phyloP scores from a whole-genome alignment of 2,329 filamentous ascomycete genomes.

The Beauveria sp. region DNA sequence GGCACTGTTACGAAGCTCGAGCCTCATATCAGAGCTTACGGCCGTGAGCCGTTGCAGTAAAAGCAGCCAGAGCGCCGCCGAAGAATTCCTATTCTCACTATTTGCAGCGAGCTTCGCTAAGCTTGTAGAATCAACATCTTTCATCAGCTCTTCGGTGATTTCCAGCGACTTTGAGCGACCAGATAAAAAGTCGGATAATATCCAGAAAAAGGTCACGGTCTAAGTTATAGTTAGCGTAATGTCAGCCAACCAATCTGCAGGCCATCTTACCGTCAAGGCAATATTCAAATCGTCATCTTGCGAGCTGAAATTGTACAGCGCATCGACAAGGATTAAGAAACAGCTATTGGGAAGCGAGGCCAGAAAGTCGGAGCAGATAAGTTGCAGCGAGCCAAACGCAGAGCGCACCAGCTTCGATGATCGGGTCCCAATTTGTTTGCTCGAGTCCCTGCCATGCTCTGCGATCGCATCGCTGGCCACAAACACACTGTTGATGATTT shows the following conservation, averaged over 20 bases:
- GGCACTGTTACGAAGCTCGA: constrained; percentile 77
- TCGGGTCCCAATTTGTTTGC: constrained; percentile 38
- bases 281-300: constrained; percentile 93
- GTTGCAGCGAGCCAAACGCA: constrained; percentile 81
- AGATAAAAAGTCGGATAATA: constrained; percentile 80
- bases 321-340: constrained; percentile 73
- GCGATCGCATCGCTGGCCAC: constrained; percentile 31
- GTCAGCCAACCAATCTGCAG: not conserved
- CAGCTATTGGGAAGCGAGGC: constrained; percentile 62
- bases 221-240: constrained; percentile 24
- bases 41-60: constrained; percentile 63
- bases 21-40: constrained; percentile 61
- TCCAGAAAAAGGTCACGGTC: constrained; percentile 95
- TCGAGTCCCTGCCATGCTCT: constrained; percentile 20
- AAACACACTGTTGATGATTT: constrained; percentile 79
- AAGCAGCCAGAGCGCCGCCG: constrained; percentile 71
- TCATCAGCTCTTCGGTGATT: constrained; percentile 49
- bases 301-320: constrained; percentile 79
- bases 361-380: constrained; percentile 93
- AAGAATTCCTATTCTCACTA: constrained; percentile 51
- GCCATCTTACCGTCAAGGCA: constrained; percentile 66
- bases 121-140: constrained; percentile 42
- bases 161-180: constrained; percentile 49
- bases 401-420: constrained; percentile 74
- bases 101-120: constrained; percentile 51